Evolutionary conservation across 2,329 filamentous ascomycete genomes (phyloP).

Genomic region (Colletotrichum truncatum): DNA sequence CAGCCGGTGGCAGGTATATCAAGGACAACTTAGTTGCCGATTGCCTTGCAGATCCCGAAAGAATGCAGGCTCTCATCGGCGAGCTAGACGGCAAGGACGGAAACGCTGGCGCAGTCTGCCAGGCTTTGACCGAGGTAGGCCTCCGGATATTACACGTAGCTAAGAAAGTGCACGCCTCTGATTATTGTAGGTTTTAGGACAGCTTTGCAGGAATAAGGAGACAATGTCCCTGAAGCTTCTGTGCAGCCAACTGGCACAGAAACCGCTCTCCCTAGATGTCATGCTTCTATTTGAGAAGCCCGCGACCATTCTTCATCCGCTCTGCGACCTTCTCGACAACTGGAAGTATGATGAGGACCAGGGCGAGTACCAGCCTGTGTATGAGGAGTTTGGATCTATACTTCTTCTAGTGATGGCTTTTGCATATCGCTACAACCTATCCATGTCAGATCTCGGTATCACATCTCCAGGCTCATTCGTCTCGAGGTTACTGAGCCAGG

Average conservation of each 20-base stretch:
- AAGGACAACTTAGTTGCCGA: slow-evolving; percentile 83
- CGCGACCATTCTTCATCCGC: slow-evolving; percentile 73
- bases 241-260: slow-evolving; percentile 77
- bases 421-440: slow-evolving; percentile 78
- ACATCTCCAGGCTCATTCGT: slow-evolving; percentile 72
- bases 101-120: slow-evolving; percentile 86
- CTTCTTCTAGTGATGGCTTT: slow-evolving; percentile 78
- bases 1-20: slow-evolving; percentile 76
- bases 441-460: slow-evolving; percentile 70
- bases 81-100: slow-evolving; percentile 92
- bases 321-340: slow-evolving; percentile 79
- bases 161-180: not conserved
- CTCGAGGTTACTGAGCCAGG: slow-evolving; percentile 69
- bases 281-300: slow-evolving; percentile 80
- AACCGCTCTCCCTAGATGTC: slow-evolving; percentile 77
- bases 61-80: slow-evolving; percentile 78
- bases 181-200: slow-evolving; percentile 67
- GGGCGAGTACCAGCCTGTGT: slow-evolving; percentile 84
- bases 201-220: slow-evolving; percentile 76
- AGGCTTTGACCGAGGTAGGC: slow-evolving; percentile 76
- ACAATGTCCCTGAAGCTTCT: slow-evolving; percentile 82
- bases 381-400: slow-evolving; percentile 85
- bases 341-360: slow-evolving; percentile 88
- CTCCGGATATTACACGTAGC: not conserved
- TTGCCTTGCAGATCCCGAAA: slow-evolving; percentile 79